Evolutionary conservation across 1,284 basidiomycete species (phyloP).

Genomic region (Lentinula novae-zelandiae): DNA sequence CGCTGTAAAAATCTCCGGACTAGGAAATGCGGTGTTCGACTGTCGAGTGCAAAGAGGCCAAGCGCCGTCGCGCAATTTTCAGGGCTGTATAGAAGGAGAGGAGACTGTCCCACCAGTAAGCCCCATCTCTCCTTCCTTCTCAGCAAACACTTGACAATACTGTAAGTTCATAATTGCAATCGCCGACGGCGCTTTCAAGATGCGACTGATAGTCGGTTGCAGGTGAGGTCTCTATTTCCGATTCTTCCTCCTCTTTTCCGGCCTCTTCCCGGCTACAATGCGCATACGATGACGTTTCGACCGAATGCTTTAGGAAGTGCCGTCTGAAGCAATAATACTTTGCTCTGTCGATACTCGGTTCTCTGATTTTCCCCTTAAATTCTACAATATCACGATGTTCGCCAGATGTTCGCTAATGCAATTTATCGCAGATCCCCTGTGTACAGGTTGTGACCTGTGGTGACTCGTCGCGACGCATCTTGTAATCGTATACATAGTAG

Average conservation of each 20-base stretch:
- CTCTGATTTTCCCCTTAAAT: neutral
- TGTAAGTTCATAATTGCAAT: too few species aligned
- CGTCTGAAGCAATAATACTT: neutral
- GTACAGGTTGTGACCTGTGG: neutral
- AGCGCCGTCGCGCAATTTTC: too few species aligned
- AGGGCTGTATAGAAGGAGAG: too few species aligned
- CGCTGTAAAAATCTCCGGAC: too few species aligned
- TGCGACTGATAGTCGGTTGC: too few species aligned
- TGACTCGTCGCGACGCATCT: neutral
- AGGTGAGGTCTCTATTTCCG: too few species aligned
- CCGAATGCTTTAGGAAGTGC: constrained; percentile 4
- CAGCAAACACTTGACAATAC: too few species aligned
- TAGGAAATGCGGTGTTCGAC: too few species aligned
- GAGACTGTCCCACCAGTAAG: too few species aligned
- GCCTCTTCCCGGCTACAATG: neutral
- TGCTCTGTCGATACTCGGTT: constrained; percentile 4
- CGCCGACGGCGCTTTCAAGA: too few species aligned
- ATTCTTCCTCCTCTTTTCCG: neutral
- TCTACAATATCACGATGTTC: neutral
- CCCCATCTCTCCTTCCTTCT: too few species aligned
- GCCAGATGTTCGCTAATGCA: neutral
- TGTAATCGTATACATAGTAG: neutral
- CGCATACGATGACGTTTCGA: constrained; percentile 1
- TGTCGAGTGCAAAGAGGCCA: too few species aligned
- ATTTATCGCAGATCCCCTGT: neutral